phyloP scores from a whole-genome alignment of 129 eudicot species.

The Solidago caesia region DNA sequence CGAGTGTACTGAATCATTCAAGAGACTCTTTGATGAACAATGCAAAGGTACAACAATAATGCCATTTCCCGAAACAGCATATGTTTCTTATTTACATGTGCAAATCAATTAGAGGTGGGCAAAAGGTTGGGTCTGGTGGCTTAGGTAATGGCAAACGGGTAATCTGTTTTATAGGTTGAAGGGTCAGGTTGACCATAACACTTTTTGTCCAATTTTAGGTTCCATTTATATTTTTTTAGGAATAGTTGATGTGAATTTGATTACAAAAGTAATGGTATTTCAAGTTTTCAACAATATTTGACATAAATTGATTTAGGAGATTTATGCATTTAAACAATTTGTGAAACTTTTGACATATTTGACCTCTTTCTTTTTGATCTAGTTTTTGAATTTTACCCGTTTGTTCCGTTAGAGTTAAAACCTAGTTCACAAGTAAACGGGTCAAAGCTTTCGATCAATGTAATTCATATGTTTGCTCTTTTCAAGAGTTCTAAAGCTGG shows the following conservation, averaged over 20 bases:
- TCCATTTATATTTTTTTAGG: neutral
- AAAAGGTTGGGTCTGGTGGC: neutral
- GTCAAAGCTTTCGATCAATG: neutral
- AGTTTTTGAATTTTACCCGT: neutral
- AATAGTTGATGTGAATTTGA: neutral
- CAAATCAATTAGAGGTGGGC: neutral
- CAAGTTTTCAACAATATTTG: neutral
- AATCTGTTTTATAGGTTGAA: neutral
- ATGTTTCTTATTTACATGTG: neutral
- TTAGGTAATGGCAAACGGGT: neutral
- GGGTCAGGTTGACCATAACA: neutral
- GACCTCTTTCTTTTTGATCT: neutral
- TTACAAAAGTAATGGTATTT: neutral
- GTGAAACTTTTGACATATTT: neutral
- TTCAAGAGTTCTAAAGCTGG: neutral
- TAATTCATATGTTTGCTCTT: neutral
- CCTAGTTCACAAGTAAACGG: neutral
- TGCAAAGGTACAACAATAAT: constrained; percentile 59
- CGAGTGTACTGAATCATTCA: constrained; percentile 48
- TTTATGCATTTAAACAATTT: constrained; percentile 1
- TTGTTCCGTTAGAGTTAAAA: neutral
- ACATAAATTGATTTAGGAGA: neutral
- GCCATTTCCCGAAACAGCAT: constrained; percentile 10
- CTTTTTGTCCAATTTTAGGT: neutral
- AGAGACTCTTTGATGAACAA: constrained; percentile 63